Conservation (phyloP, 345 rosid species). For the Trapa incisa region DNA sequence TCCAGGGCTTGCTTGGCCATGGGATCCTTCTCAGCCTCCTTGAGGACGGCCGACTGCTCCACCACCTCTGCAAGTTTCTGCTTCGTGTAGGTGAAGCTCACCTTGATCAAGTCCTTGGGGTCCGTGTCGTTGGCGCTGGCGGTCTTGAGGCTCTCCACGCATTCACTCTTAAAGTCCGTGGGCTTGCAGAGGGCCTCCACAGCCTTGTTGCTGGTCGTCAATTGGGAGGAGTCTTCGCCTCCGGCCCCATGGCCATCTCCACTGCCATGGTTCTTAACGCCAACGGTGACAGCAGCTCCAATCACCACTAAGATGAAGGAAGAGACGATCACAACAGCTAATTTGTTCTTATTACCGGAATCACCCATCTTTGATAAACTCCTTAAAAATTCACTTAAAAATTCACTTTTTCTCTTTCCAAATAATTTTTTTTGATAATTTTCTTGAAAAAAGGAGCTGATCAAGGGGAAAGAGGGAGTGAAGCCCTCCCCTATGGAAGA, state of each 20-base stretch:
- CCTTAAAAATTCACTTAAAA: background rate
- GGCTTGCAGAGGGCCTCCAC: slow-evolving; percentile 29
- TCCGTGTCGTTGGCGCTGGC: slow-evolving; percentile 21
- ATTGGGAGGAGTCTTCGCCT: background rate
- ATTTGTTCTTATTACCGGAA: slow-evolving; percentile 23
- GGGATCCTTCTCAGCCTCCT: slow-evolving; percentile 22
- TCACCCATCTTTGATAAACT: slow-evolving; percentile 5
- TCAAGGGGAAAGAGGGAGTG: background rate
- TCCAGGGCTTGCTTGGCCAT: slow-evolving; percentile 22
- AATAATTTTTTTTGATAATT: background rate
- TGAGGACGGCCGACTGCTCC: slow-evolving; percentile 15
- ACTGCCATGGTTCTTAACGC: slow-evolving; percentile 6
- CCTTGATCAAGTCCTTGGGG: slow-evolving; percentile 28
- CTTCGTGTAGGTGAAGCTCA: slow-evolving; percentile 20
- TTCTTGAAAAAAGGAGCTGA: background rate
- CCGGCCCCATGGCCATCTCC: background rate
- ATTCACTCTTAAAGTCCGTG: slow-evolving; percentile 18
- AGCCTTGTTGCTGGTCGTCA: slow-evolving; percentile 21
- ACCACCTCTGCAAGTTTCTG: slow-evolving; percentile 14
- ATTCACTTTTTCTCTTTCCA: background rate
- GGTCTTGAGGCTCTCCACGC: slow-evolving; percentile 17
- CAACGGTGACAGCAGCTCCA: slow-evolving; percentile 27
- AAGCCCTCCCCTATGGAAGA: background rate
- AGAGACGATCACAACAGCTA: slow-evolving; percentile 25
- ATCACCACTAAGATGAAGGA: slow-evolving; percentile 30